A percentile compares a stretch with the other conserved stretches of the same genome.
These are phyloP conservation scores for Protomyces inouyei DNA, from an alignment of 1,139 yeast genomes.

Conservation along the genomic window DNA sequence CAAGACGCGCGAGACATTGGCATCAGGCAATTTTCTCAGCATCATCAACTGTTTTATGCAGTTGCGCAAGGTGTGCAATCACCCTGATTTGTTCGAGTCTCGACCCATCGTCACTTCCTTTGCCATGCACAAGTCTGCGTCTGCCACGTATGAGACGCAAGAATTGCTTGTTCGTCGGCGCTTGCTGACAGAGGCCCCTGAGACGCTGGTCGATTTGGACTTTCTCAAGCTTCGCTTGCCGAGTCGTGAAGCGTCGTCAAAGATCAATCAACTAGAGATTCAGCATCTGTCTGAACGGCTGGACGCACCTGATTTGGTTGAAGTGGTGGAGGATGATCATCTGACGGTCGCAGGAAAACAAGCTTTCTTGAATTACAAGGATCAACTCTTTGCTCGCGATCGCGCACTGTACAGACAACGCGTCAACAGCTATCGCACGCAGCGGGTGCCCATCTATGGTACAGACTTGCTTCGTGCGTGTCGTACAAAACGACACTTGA, in stretches of 20 bases:
- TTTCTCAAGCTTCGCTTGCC: conserved; percentile 59
- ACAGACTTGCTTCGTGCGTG: conserved; percentile 40
- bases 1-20: conserved; percentile 86
- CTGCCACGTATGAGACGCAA: conserved; percentile 47
- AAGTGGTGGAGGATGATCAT: conserved; percentile 31
- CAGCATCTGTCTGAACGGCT: not conserved
- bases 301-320: conserved; percentile 34
- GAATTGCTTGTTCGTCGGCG: conserved; percentile 47
- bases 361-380: not conserved
- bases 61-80: conserved; percentile 92
- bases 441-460: conserved; percentile 56
- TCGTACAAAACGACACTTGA: not conserved
- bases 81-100: conserved; percentile 94
- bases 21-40: conserved; percentile 89
- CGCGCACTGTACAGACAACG: not conserved
- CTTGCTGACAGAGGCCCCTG: conserved; percentile 38
- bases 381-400: not conserved
- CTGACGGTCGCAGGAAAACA: not conserved
- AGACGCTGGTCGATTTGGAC: conserved; percentile 47
- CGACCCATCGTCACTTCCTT: conserved; percentile 90
- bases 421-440: conserved; percentile 40
- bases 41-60: conserved; percentile 98
- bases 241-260: conserved; percentile 43
- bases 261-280: not conserved
- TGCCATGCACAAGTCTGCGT: conserved; percentile 63